Evolutionary conservation across 1,139 yeast species (phyloP).

Genomic region (Lodderomyces theae): DNA sequence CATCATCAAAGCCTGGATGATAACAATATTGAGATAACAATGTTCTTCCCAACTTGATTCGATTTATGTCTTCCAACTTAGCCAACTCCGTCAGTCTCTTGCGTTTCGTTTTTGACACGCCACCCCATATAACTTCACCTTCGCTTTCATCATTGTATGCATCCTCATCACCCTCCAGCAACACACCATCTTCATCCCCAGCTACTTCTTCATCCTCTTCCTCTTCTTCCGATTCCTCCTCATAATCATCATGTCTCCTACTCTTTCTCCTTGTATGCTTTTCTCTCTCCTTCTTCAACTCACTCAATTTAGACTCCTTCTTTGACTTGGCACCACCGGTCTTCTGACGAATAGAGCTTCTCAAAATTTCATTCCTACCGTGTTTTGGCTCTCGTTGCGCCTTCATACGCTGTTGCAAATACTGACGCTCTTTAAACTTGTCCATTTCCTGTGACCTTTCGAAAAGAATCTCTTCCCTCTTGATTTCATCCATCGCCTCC

Average conservation of each 20-base stretch:
- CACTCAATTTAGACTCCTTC: constrained; percentile 62
- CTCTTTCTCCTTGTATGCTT: constrained; percentile 44
- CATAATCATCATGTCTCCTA: constrained; percentile 29
- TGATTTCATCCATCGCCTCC: constrained; percentile 81
- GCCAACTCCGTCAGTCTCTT: constrained; percentile 36
- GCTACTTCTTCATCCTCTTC: constrained; percentile 36
- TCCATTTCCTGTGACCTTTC: constrained; percentile 94
- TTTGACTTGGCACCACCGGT: constrained; percentile 23
- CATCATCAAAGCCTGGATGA: constrained; percentile 74
- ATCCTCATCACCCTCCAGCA: constrained; percentile 40
- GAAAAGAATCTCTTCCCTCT: constrained; percentile 84
- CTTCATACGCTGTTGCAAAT: constrained; percentile 76
- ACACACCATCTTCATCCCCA: constrained; percentile 39
- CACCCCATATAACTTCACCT: constrained; percentile 53
- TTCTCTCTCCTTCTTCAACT: constrained; percentile 82
- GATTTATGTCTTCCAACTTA: constrained; percentile 60
- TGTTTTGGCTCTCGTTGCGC: constrained; percentile 47
- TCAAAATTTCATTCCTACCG: constrained; percentile 5
- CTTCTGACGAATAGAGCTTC: constrained; percentile 22
- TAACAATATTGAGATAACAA: constrained; percentile 73
- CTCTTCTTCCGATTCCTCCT: constrained; percentile 33
- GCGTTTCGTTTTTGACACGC: constrained; percentile 23
- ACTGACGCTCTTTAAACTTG: constrained; percentile 74
- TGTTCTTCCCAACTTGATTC: constrained; percentile 72
- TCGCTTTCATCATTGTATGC: constrained; percentile 42